Evolutionary conservation across 805 yeast species (phyloP).

Genomic region (Geotrichum ghanense): DNA sequence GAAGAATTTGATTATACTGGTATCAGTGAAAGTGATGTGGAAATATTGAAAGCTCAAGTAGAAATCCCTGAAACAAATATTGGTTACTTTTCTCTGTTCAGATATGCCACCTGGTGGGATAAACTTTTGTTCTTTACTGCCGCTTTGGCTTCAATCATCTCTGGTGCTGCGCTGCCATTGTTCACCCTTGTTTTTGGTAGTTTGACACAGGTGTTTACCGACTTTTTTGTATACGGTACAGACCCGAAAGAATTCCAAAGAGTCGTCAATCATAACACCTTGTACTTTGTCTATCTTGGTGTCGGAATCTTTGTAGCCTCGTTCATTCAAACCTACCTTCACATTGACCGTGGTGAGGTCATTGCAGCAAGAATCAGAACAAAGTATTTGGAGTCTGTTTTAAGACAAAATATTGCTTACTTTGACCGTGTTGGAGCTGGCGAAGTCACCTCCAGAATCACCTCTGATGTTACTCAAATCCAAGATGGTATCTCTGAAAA

Average conservation of each 20-base stretch:
- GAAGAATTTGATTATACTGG: not conserved
- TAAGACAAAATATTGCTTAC: constrained; percentile 31
- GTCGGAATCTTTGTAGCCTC: constrained; percentile 26
- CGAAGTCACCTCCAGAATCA: constrained; percentile 32
- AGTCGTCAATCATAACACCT: constrained; percentile 25
- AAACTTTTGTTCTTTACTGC: constrained; percentile 22
- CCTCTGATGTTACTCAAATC: constrained; percentile 29
- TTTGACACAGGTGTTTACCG: constrained; percentile 27
- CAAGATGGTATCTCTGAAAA: constrained; percentile 35
- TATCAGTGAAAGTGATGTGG: constrained; percentile 19
- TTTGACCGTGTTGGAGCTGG: constrained; percentile 34
- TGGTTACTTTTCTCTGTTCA: constrained; percentile 22
- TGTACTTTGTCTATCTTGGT: constrained; percentile 31
- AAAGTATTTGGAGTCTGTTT: constrained; percentile 25
- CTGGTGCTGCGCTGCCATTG: constrained; percentile 31
- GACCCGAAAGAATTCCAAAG: constrained; percentile 23
- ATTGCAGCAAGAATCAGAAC: constrained; percentile 30
- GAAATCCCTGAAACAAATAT: constrained; percentile 14
- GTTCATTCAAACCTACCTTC: constrained; percentile 25
- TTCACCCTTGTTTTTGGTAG: constrained; percentile 32
- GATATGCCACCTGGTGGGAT: constrained; percentile 26
- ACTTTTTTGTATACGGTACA: constrained; percentile 19
- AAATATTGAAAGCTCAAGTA: constrained; percentile 25
- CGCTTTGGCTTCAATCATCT: constrained; percentile 23
- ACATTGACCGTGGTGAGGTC: constrained; percentile 31